These are phyloP conservation scores for Megacollybia marginata DNA, from an alignment of 768 basidiomycete genomes.

Conservation along the genomic window DNA sequence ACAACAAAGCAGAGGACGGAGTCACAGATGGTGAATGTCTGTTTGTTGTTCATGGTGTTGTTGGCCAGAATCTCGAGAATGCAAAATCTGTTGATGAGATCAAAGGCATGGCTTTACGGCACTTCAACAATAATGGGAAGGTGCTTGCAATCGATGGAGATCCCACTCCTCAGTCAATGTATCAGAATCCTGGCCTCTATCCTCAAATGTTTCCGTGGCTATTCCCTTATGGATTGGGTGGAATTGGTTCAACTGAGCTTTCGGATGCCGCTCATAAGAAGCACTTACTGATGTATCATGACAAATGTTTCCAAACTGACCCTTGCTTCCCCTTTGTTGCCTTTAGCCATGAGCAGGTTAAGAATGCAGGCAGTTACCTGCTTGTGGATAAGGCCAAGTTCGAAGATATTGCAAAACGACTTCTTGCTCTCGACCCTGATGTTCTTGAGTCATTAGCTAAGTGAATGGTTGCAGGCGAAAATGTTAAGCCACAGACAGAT, in stretches of 20 bases:
- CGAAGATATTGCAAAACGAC: not conserved
- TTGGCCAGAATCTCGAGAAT: too few species aligned
- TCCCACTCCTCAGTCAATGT: conserved; percentile 5
- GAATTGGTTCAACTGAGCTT: conserved; percentile 6
- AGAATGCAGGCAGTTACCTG: conserved; percentile 5
- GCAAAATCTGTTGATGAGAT: conserved; percentile 5
- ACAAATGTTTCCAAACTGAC: too few species aligned
- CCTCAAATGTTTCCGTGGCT: too few species aligned
- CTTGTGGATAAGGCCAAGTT: not conserved
- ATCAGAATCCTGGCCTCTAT: conserved; percentile 6
- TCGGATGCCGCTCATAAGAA: conserved; percentile 5
- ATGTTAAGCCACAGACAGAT: not conserved
- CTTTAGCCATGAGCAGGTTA: conserved; percentile 19
- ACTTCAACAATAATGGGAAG: not conserved
- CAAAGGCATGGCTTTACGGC: not conserved
- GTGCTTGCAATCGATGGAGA: not conserved
- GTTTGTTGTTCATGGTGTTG: conserved; percentile 17
- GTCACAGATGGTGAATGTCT: conserved; percentile 8
- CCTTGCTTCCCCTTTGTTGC: too few species aligned
- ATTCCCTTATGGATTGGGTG: conserved; percentile 20
- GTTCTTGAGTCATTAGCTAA: not conserved
- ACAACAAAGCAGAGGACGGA: not conserved
- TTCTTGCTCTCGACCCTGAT: not conserved
- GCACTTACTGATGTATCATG: conserved; percentile 15
- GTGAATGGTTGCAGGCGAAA: not conserved